These are phyloP conservation scores for Lactarius sp. DNA, from an alignment of 768 basidiomycete species.

Conservation along the genomic window DNA sequence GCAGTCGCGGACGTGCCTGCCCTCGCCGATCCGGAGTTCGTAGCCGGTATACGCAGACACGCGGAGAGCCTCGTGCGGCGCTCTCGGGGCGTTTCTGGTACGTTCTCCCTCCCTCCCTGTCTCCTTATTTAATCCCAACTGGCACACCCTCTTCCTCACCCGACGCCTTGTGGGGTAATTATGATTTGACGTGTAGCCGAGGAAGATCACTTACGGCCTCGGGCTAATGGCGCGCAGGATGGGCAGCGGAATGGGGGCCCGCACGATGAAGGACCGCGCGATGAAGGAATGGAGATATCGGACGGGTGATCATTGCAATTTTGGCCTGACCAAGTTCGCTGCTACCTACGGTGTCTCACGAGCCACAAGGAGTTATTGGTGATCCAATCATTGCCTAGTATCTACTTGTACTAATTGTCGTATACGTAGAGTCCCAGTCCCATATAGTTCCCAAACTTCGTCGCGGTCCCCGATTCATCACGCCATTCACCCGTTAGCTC, in stretches of 20 bases:
- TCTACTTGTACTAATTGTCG: too few species aligned
- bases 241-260: not conserved
- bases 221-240: slow-evolving; percentile 1
- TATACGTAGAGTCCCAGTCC: too few species aligned
- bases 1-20: slow-evolving; percentile 21
- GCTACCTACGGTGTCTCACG: too few species aligned
- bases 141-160: too few species aligned
- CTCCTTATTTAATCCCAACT: not conserved
- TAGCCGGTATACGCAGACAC: slow-evolving; percentile 17
- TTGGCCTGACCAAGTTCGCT: too few species aligned
- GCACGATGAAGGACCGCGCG: not conserved
- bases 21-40: slow-evolving; percentile 19
- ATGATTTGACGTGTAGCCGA: not conserved
- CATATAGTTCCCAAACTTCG: too few species aligned
- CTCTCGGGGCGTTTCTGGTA: slow-evolving; percentile 6
- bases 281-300: slow-evolving; percentile 17
- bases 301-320: not conserved
- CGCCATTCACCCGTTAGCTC: too few species aligned
- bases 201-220: not conserved
- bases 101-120: not conserved
- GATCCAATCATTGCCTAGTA: too few species aligned
- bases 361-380: too few species aligned
- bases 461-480: too few species aligned
- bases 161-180: not conserved
- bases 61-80: slow-evolving; percentile 12